Base-by-base conservation (phyloP, 1,284 basidiomycete genomes). In the Pulveroboletus sp. region DNA sequence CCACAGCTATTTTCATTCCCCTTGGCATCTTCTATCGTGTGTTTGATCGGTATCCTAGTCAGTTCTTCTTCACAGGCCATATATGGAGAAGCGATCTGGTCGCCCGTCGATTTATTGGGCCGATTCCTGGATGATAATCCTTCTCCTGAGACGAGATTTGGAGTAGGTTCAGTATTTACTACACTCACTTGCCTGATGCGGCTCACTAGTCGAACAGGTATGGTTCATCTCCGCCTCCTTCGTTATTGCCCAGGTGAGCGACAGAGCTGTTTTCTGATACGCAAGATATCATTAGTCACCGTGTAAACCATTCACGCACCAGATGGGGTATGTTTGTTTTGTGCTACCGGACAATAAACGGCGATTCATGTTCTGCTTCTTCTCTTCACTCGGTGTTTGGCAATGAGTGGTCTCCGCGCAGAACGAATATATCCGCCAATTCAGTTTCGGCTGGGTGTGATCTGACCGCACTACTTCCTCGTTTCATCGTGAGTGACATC, bases 381-480 rank as follows among this genome's bases (percentile, higher is more conserved):
- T 24, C 33, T 47, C 29, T 39, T 26, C 47, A 10, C n/a, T 49
- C n/a, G 35, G 24, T 52, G 57, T 47, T 54, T 58, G 51, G 49
- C 39, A 40, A 58, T 54, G 42, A 44, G 45, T 43, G 50, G 26
- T 43, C 38, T 35, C 25, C 52, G 54, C 28, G 47, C 51, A 86
- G 86, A 28, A 89, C 86, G 43, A 92, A 91, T 71, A 89, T 93
- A 65, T 88, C 89, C 14, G 91, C 93, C 49, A 95, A 95, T 76
- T 89, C 88, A 5, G 84, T 94, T 62, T 88, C 85, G 36, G 92
- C 92, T 6, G 91, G 93, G 8, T 92, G 91, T 66, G 92, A 95
- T 73, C 75, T 94, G 62, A 93, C 92, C 1, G 86, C 91, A 4
- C 78, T 94, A 35, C 78, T 85, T 63, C 91, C 92, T 54, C 85